Evolutionary conservation across 176 grass and related monocot species (phyloP), one percentile per base, ranked within the genome.

Genomic region (Bolboschoenus planiculmis): DNA sequence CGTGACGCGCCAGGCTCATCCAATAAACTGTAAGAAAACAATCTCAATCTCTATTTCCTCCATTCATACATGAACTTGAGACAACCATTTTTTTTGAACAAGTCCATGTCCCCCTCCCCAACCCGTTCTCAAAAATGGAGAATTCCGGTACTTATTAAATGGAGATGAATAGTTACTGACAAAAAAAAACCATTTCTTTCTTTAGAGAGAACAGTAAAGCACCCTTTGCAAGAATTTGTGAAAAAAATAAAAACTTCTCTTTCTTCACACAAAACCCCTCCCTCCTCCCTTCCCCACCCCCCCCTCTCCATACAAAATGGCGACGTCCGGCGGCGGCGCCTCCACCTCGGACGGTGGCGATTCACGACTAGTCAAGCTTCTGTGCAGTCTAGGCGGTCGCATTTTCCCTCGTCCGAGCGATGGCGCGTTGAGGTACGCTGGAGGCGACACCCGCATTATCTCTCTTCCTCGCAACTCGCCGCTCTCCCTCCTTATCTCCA

Each of bases 371-470:
- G 87, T 93, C 81, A 99, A 93, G 92, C 86, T 99, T 37, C 83
- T 91, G 50, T 98, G 95, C 68, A 91, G 92, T 79, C 86, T 91
- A 3, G 95, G 95, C 46, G 95, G 95, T 5, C 90, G 87, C 78
- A 95, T 98, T 86, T 90, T 98, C 24, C 95, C 92, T 62, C 92
- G 95, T 4, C 95, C 90, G 4, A 91, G 88, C 74, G 95, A 98
- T 84, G 92, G 95, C 58, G 85, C 89, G 50, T 88, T 98, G 84
- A 90, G 95, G 11, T 98, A 93, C 87, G 93, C 85, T 47, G 96
- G 96, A 57, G 96, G 96, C 47, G 93, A 95, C 87, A 99, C 93
- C 59, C 93, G 96, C 87, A 95, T 98, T 87, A 79, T 98, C 74
- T 90, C 92, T 78, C 67, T 98, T 48, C 78, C 84, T 56, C 92